Base-by-base conservation (phyloP, 2,329 filamentous ascomycete species). In the Penicillium sp. region DNA sequence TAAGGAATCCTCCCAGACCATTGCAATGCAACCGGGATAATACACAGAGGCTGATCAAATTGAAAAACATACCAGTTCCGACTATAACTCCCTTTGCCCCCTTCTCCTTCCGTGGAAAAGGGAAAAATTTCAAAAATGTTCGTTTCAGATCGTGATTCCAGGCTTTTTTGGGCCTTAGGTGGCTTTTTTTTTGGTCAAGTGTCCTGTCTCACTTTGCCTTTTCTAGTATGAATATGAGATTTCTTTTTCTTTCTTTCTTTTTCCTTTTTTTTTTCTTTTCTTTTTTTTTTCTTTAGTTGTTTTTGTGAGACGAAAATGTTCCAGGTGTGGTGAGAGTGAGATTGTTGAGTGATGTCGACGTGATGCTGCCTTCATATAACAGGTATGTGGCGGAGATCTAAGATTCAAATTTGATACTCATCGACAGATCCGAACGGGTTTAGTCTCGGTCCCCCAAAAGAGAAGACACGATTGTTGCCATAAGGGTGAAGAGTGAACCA, bases 11-110 rank as follows among this genome's bases (percentile, higher is more conserved):
- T 55, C 54, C 55, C 58, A 56, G 56, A 47, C 51, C 50, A 62
- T 58, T 50, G 44, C 29, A 52, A 61, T 63, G 60, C 58, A 61
- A 59, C 57, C 39, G 49, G 57, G 55, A 55, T 62, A 61, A 61
- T 60, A 60, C 56, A 53, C 44, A 55, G 42, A 47, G 48, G 40
- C 37, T 51, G 32, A 46, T 46, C 29, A 47, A 51, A 55, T 20
- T 51, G 29, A 44, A 53, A 53, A 35, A 42, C 10, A 51, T 11
- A 50, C 26, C 32, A 45, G 18, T 32, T 16, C 47, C 9, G 26
- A 51, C 40, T 47, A 37, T 52, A 39, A 55, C 53, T 51, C 53
- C 53, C 46, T 50, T 55, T 31, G n/a, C 16, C 47, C 29, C 31
- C 24, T 20, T 32, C 18, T 42, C 40, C 14, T 20, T 47, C n/a